Evolutionary conservation across 2,329 filamentous ascomycete genomes (phyloP).

Genomic region (Rhinocladiella mackenziei): DNA sequence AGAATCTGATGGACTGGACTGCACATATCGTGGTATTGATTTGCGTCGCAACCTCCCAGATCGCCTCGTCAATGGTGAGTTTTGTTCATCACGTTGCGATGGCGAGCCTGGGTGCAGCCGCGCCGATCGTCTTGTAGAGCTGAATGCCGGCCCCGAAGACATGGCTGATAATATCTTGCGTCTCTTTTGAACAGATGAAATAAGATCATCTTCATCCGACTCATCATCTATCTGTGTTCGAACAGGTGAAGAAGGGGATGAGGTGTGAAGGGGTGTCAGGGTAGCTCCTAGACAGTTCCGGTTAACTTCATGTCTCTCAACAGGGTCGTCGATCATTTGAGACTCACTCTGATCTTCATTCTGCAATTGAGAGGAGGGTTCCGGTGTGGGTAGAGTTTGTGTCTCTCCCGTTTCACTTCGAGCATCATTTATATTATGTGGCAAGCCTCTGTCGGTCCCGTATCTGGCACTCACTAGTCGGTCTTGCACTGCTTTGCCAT

Average conservation of each 20-base stretch:
- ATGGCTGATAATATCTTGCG: conserved; percentile 6
- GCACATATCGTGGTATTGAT: not conserved
- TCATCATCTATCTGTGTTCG: conserved; percentile 5
- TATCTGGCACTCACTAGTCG: conserved; percentile 37
- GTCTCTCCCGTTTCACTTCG: not conserved
- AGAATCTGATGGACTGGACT: not conserved
- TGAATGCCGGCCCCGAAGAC: not conserved
- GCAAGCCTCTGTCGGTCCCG: conserved; percentile 14
- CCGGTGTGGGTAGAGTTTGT: conserved; percentile 19
- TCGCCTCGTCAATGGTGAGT: conserved; percentile 6
- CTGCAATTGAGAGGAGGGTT: conserved; percentile 25
- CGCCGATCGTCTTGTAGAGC: conserved; percentile 10
- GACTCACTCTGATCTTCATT: conserved; percentile 6
- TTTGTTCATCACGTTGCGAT: not conserved
- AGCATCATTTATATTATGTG: conserved; percentile 12
- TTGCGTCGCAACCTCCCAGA: conserved; percentile 12
- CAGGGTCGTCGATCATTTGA: not conserved
- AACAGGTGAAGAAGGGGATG: conserved; percentile 11
- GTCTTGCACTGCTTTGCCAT: conserved; percentile 28
- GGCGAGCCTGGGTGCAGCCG: conserved; percentile 9
- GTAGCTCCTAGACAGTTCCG: conserved; percentile 1
- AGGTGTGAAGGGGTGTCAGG: not conserved
- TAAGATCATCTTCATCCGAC: conserved; percentile 24
- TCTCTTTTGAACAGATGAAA: conserved; percentile 23
- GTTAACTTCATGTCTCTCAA: not conserved